Evolutionary conservation across 805 yeast species (phyloP), one percentile per base, ranked within the genome.

Genomic region (Cyberlindnera saturnus): DNA sequence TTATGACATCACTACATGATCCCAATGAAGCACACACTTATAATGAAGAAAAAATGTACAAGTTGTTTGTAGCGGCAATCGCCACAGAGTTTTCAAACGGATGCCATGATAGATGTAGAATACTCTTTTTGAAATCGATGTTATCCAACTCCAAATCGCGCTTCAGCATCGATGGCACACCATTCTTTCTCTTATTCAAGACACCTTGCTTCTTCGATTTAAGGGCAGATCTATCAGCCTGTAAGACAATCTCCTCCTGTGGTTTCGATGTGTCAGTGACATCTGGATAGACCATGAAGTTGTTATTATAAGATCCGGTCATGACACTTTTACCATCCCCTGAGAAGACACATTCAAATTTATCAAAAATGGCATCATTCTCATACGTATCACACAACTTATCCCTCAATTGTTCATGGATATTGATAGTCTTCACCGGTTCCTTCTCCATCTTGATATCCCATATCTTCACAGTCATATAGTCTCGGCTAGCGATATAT

Each of bases 141-240:
- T 83, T 91, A 59, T 81, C 79, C 15, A 44, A 44, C 36, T 63
- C 63, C 34, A 67, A 47, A 32, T 72, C 75, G 18, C 74, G 73
- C 48, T 70, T 70, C 66, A 74, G 67, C 60, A 57, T 63, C 13
- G 62, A 48, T 32, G 63, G 60, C 9, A 57, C 51, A 6, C 75
- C 74, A 60, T 56, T 57, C 41, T 50, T 57, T 32, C 62, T 54
- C 43, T 55, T 52, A 43, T 42, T 49, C 35, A 41, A 19, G 50
- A 70, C 61, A n/a, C 44, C 51, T 32, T 45, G 49, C 58, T 82
- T 84, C 65, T 85, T 84, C 42, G 84, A 80, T 65, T 88, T 88
- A 71, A 93, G 90, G 30, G 96, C 97, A 36, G 90, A 81, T 72
- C 93, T 93, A 67, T 93, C 98, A n/a, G 98, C 98, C 66, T 91